Conservation (phyloP, 371 early-diverging fungal genomes). For the Synchytrium microbalum region DNA sequence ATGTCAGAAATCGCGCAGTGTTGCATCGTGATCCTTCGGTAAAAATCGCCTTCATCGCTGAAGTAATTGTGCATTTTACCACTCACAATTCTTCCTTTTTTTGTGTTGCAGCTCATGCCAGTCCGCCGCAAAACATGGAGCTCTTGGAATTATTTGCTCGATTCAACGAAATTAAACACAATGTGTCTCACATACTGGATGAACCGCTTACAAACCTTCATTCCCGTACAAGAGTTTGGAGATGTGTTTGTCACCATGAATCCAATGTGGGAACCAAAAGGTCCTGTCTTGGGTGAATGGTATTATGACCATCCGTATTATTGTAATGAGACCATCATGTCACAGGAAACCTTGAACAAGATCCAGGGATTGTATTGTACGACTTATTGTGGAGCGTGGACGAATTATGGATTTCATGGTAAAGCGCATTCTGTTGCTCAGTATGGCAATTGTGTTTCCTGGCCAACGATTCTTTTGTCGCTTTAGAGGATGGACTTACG, state of each 20-base stretch:
- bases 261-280: constrained; percentile 39
- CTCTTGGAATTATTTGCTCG: constrained; percentile 52
- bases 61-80: neutral
- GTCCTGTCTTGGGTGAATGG: constrained; percentile 31
- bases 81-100: neutral
- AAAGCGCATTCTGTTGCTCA: constrained; percentile 4
- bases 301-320: constrained; percentile 48
- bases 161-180: constrained; percentile 6
- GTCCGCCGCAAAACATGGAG: constrained; percentile 37
- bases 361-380: constrained; percentile 29
- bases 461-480: neutral
- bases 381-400: constrained; percentile 52
- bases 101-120: constrained; percentile 43
- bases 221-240: constrained; percentile 35
- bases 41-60: neutral
- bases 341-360: constrained; percentile 30
- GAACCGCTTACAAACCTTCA: constrained; percentile 48
- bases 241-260: constrained; percentile 52
- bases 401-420: constrained; percentile 57
- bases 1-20: constrained; percentile 38
- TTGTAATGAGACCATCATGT: constrained; percentile 23
- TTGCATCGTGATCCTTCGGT: constrained; percentile 42
- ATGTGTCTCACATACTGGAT: constrained; percentile 56
- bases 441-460: neutral
- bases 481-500: constrained; percentile 45